phyloP scores from a whole-genome alignment of 2,329 filamentous ascomycete genomes.

The Albophoma yamanashiensis region DNA sequence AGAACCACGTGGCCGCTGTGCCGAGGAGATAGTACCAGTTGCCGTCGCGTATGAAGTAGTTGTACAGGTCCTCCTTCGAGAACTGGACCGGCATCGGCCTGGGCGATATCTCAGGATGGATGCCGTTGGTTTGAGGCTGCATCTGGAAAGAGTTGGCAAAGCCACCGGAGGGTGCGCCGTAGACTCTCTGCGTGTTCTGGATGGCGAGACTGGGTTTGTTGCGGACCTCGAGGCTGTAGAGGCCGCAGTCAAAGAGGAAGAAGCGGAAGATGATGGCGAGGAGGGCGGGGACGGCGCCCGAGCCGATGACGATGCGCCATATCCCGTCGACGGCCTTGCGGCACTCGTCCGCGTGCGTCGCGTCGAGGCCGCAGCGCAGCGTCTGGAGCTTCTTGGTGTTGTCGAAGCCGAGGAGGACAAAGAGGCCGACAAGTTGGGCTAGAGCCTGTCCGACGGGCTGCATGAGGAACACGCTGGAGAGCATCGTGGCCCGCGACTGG shows the following conservation, averaged over 20 bases:
- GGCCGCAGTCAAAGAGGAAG: slow-evolving; percentile 54
- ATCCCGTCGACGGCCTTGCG: slow-evolving; percentile 43
- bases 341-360: slow-evolving; percentile 31
- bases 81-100: slow-evolving; percentile 35
- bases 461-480: slow-evolving; percentile 59
- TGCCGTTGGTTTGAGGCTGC: slow-evolving; percentile 11
- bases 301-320: slow-evolving; percentile 57
- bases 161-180: slow-evolving; percentile 27
- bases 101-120: slow-evolving; percentile 21
- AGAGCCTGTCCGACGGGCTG: slow-evolving; percentile 57
- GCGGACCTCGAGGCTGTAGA: slow-evolving; percentile 55
- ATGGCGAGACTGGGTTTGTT: slow-evolving; percentile 48
- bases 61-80: slow-evolving; percentile 33
- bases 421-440: slow-evolving; percentile 50
- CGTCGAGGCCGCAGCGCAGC: slow-evolving; percentile 37
- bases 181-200: slow-evolving; percentile 48
- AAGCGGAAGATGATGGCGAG: slow-evolving; percentile 57
- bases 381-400: slow-evolving; percentile 28
- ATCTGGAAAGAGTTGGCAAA: slow-evolving; percentile 10
- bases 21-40: slow-evolving; percentile 25
- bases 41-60: slow-evolving; percentile 35
- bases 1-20: slow-evolving; percentile 38
- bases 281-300: slow-evolving; percentile 52
- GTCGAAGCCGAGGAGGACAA: slow-evolving; percentile 36
- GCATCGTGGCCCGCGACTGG: slow-evolving; percentile 54